Base-by-base conservation (phyloP, 108 stramenopile genomes). In the Craspedostauros australis region DNA sequence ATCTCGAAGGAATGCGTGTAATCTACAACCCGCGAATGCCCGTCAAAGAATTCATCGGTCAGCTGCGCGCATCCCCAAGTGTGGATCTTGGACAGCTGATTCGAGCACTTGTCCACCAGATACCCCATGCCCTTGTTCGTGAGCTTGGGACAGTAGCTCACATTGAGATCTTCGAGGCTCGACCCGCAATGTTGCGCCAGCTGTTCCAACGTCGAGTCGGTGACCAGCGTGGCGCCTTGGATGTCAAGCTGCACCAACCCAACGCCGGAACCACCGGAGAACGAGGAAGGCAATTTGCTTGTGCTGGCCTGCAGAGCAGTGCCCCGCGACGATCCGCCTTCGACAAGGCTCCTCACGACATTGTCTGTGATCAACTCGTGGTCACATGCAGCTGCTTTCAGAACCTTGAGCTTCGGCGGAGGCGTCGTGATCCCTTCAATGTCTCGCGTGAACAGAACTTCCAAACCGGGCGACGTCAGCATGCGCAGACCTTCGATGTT, bases 31-130 rank as follows among this genome's bases (percentile, higher is more conserved):
- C 89, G 68, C 42, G 60, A 55, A 60, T 91, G 89, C 8, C 89
- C 89, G 55, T 91, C 85, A 18, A 84, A 71, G 34, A 91, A 91
- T 11, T 79, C 78, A 11, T 84, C 85, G 6, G 74, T 72, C 8
- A 91, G 46, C 54, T 91, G 89, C 4, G 89, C 89, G 30, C 72
- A 65, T 21, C 89, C 89, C 89, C 89, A 91, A 3, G 84, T 66
- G 16, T 80, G 67, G 6, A 91, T 37, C 41, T 72, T 77, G 23
- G 57, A 41, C 23, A 91, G 53, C 50, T 91, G 89, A 21, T 15
- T 42, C 6, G 72, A 80, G 26, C 46, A 34, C 47, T 78, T 75
- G 8, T 67, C 68, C 5, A 86, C 85, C 12, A 91, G 40, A 51
- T 91, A 91, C 4, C 89, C 89, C 21, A 91, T 54, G 19, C 89